Evolutionary conservation across 495 filamentous ascomycete species (phyloP), one percentile per base, ranked within the genome.

Genomic region (Lasiosphaeris hirsuta): DNA sequence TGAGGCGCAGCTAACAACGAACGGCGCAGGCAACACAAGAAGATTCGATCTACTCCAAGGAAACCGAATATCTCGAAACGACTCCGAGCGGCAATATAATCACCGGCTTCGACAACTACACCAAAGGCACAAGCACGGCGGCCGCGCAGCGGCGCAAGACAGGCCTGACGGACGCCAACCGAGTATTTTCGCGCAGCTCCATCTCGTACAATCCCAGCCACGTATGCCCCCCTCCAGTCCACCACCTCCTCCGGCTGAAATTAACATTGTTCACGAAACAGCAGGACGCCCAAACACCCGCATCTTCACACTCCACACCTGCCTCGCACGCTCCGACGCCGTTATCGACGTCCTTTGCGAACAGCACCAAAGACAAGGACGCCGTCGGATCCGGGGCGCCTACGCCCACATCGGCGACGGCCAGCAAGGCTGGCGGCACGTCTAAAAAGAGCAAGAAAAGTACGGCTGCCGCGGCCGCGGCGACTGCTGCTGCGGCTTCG

Each of bases 101-200:
- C 73, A 89, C 86, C 59, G 94, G 94, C 40, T 98, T 97, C 72
- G 94, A 98, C 68, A 93, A 89, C 62, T 97, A 96, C 72, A 93
- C 96, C 76, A 98, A 98, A 68, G 90, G 90, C 46, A 76, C 79
- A 0, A 78, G 69, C 58, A 71, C 67, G 30, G 69, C 73, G 6
- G 71, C 69, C 3, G 79, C 78, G 2, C 69, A 75, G 55, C 75
- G 81, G 47, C 75, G 80, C 47, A 78, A 78, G 61, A 75, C 72
- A 39, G 76, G 73, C 3, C 59, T 81, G 45, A 71, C 68, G 23
- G 83, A 85, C 34, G 65, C 71, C 37, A 80, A 82, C 59, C 72
- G 80, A 35, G 79, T 86, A 4, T 86, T 85, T 64, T 83, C 79
- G 45, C 66, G 78, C 59, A 84, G 81, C n/a, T 84, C 81, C 10